A percentile compares a stretch with the other conserved stretches of the same genome.
Evolutionary conservation across 192 early-diverging fungal species (phyloP).

Genomic region (Podochytrium sp.): DNA sequence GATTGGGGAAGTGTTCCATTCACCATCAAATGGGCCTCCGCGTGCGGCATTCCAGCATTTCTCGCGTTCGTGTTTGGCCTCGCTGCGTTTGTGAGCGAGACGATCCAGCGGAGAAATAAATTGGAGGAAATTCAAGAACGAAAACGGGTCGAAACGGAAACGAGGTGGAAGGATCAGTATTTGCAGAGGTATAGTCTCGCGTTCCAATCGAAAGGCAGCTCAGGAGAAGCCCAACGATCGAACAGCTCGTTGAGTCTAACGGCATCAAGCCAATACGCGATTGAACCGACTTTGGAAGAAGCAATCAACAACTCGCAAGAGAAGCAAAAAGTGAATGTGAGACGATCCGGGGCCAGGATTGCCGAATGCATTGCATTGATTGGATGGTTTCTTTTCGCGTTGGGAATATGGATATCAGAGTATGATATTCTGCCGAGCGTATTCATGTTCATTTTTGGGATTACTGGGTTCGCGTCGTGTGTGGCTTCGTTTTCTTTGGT

Average conservation of each 20-base stretch:
- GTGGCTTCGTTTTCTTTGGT: neutral
- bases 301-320: neutral
- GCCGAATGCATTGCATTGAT: conserved; percentile 13
- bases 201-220: neutral
- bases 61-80: conserved; percentile 8
- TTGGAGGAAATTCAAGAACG: neutral
- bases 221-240: neutral
- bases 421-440: neutral
- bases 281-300: neutral
- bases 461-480: conserved; percentile 4
- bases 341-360: neutral
- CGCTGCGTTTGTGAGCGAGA: neutral
- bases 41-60: conserved; percentile 15
- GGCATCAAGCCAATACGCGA: neutral
- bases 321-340: neutral
- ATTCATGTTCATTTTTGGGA: conserved; percentile 19
- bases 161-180: conserved; percentile 3
- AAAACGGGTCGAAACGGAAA: neutral
- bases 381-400: conserved; percentile 24
- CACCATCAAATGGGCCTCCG: conserved; percentile 10
- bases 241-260: neutral
- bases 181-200: neutral
- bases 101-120: neutral
- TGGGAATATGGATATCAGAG: neutral
- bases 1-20: conserved; percentile 7